Percentiles rank a stretch among this genome's conserved stretches.
phyloP scores from a whole-genome alignment of 2,329 filamentous ascomycete genomes.

The Onygena corvina region DNA sequence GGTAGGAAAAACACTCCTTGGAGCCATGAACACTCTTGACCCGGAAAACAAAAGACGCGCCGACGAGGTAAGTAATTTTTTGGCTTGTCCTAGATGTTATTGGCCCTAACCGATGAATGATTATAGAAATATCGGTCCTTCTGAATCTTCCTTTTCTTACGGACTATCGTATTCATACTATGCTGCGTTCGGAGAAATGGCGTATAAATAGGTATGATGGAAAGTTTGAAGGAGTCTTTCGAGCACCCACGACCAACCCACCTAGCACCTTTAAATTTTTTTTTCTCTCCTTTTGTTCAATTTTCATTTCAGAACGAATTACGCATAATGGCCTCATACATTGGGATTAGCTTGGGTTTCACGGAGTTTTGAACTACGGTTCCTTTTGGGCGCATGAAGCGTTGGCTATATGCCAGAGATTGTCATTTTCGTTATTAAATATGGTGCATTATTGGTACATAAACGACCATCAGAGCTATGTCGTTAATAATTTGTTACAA shows the following conservation, averaged over 20 bases:
- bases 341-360: background rate
- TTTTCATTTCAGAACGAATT: constrained; percentile 2
- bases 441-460: background rate
- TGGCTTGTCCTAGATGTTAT: background rate
- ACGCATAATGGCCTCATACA: background rate
- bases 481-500: background rate
- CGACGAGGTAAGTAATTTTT: constrained; percentile 64
- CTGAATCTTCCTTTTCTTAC: constrained; percentile 16
- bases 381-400: background rate
- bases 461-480: background rate
- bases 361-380: constrained; percentile 1
- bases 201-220: background rate
- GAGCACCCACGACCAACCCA: background rate
- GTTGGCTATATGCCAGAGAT: background rate
- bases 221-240: background rate
- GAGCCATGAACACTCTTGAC: constrained; percentile 85
- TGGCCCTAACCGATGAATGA: constrained; percentile 11
- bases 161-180: background rate
- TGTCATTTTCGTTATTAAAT: background rate
- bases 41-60: constrained; percentile 65
- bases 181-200: background rate
- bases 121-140: constrained; percentile 36
- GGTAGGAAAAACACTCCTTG: constrained; percentile 77
- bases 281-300: background rate
- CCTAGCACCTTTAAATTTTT: background rate